Conservation (phyloP, 2,329 filamentous ascomycete species). For the Cyclaneusma minus region DNA sequence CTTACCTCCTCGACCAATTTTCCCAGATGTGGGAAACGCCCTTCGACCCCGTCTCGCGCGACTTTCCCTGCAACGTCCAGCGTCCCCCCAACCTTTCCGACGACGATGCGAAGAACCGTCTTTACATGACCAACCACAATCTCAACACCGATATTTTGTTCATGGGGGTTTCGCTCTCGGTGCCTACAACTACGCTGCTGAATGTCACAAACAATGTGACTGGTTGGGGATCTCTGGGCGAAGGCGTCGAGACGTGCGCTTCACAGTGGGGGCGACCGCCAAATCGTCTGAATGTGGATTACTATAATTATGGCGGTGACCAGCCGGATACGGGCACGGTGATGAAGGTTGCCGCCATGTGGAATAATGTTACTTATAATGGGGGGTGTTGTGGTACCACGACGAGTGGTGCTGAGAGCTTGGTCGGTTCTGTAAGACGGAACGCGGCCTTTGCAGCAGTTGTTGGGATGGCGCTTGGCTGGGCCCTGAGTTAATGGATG, state of each 20-base stretch:
- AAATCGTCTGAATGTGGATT: conserved; percentile 71
- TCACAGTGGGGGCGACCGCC: conserved; percentile 50
- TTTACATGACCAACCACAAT: conserved; percentile 87
- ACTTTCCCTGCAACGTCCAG: conserved; percentile 66
- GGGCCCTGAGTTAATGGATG: too few relatives aligned
- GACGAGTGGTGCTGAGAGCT: conserved; percentile 11
- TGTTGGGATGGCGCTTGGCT: too few relatives aligned
- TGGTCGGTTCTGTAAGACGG: conserved; percentile 1
- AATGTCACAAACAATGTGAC: conserved; percentile 56
- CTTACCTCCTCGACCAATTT: conserved; percentile 82
- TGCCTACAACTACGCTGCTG: conserved; percentile 55
- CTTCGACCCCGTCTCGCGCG: conserved; percentile 46
- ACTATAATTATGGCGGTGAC: conserved; percentile 56
- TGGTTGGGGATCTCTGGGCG: conserved; percentile 51
- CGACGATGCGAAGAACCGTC: conserved; percentile 37
- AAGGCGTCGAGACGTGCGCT: conserved; percentile 45
- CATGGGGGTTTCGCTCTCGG: conserved; percentile 44
- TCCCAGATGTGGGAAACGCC: conserved; percentile 82
- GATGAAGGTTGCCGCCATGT: conserved; percentile 54
- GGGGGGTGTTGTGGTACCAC: conserved; percentile 38
- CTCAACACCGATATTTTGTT: conserved; percentile 65
- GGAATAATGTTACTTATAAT: conserved; percentile 60
- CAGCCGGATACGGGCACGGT: conserved; percentile 47
- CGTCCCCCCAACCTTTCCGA: conserved; percentile 52
- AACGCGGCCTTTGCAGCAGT: not conserved